Base-by-base conservation (phyloP, 2,329 filamentous ascomycete genomes). In the Diaporthe capsici region DNA sequence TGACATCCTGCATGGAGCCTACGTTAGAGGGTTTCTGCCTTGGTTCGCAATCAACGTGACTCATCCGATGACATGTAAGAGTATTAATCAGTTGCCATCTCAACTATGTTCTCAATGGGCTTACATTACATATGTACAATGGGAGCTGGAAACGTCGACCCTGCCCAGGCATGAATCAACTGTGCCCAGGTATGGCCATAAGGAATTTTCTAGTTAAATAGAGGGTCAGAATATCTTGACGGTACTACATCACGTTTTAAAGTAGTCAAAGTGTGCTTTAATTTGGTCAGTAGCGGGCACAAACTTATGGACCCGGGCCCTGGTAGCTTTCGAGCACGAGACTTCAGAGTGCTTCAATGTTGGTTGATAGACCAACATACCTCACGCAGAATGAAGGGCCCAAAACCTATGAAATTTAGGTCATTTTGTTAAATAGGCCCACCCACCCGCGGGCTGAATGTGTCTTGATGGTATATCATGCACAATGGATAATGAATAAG, bases 21-120 rank as follows among this genome's bases (percentile, higher is more conserved):
- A 44, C 1, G 4, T 15, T 1, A 44, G 2, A 1, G 3, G 17
- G 1, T 1, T 44, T 6, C 1, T 17, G 13, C 2, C 1, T 44
- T 44, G 15, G 17, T 1, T 44, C 42, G 6, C 7, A 20, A 44
- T 44, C 15, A 6, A 0, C 42, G 4, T 49, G 44, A 20, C 7
- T 22, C 7, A 22, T 22, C 20, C 1, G 5, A 20, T 5, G 0
- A 20, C 0, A 20, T 20, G 1, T 44, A 3, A 42, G 9, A 42
- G 4, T 42, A 15, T 1, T 13, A 15, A 3, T 0, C 1, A 42
- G 13, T 42, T 42, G 34, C 34, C 8, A 1, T 34, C 39, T 13
- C 17, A 22, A 22, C 44, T 20, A 0, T 47, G 15, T 20, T 20
- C 15, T 9, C 17, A 22, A 22, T 8, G 20, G 44, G 0, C 17